These are phyloP conservation scores for Wickerhamiella bombiphila DNA, from an alignment of 805 yeast species.

Conservation along the genomic window DNA sequence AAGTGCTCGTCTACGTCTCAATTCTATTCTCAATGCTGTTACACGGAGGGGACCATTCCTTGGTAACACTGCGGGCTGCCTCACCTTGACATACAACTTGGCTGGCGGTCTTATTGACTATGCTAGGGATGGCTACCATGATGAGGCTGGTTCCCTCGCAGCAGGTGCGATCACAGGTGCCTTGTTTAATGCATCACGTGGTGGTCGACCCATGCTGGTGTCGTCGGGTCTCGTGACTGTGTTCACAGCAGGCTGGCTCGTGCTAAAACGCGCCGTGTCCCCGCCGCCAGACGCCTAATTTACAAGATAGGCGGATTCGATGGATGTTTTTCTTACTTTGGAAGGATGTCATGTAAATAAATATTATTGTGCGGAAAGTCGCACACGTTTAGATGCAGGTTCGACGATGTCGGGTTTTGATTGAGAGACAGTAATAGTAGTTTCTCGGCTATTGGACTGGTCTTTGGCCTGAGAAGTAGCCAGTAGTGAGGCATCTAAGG, in stretches of 20 bases:
- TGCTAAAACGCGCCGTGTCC: slow-evolving; percentile 35
- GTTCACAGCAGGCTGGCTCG: slow-evolving; percentile 90
- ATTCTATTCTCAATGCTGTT: slow-evolving; percentile 79
- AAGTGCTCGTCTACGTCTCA: slow-evolving; percentile 67
- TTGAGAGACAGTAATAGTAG: too few species aligned
- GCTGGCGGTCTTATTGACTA: slow-evolving; percentile 67
- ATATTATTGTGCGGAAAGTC: too few species aligned
- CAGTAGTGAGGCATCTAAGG: too few species aligned
- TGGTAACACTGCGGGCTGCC: slow-evolving; percentile 90
- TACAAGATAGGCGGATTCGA: too few species aligned
- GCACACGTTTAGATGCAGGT: too few species aligned
- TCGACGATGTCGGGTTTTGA: too few species aligned
- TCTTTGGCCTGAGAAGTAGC: too few species aligned
- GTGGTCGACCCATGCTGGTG: slow-evolving; percentile 75
- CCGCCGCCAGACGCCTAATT: slow-evolving; percentile 14
- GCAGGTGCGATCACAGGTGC: slow-evolving; percentile 94
- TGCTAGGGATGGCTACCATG: slow-evolving; percentile 70
- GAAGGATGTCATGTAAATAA: neutral
- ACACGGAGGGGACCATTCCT: slow-evolving; percentile 92
- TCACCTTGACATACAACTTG: slow-evolving; percentile 78
- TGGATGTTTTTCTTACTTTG: neutral
- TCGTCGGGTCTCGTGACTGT: slow-evolving; percentile 74
- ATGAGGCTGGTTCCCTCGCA: slow-evolving; percentile 63
- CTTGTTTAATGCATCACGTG: slow-evolving; percentile 70
- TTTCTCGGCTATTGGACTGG: too few species aligned